Evolutionary conservation across 345 rosid genomes (phyloP).

Genomic region (Lepidium didymum): DNA sequence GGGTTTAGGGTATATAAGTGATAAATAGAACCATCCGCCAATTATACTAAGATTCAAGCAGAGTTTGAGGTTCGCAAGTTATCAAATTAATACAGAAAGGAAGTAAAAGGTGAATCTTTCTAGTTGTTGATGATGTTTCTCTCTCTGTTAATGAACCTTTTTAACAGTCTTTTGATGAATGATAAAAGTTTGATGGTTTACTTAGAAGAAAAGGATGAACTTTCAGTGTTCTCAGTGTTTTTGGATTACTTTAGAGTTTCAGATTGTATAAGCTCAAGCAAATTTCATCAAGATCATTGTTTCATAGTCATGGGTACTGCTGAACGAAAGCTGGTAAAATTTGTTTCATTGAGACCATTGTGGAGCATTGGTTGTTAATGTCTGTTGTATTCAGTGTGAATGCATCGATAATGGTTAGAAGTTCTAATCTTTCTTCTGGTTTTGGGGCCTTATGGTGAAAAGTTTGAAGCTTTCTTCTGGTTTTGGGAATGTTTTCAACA

Average conservation of each 20-base stretch:
- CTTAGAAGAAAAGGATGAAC: not conserved
- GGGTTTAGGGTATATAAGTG: not conserved
- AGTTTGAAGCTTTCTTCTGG: not conserved
- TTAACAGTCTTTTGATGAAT: not conserved
- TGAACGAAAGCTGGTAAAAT: not conserved
- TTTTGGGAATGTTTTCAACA: conserved; percentile 27
- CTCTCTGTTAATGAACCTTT: not conserved
- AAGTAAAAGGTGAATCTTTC: too few relatives aligned
- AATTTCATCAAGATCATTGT: not conserved
- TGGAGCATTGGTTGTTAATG: not conserved
- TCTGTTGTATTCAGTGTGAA: not conserved
- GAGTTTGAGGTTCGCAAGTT: not conserved
- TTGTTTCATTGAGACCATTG: not conserved
- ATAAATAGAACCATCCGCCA: not conserved
- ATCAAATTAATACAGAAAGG: not conserved
- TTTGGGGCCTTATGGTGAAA: not conserved
- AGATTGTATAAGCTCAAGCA: not conserved
- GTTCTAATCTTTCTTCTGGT: not conserved
- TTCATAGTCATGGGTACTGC: not conserved
- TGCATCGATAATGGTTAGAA: not conserved
- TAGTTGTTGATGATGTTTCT: not conserved
- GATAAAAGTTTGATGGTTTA: not conserved
- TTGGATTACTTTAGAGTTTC: not conserved
- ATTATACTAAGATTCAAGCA: not conserved
- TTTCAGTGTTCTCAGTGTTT: not conserved